These are phyloP conservation scores for Prunus persica DNA, from an alignment of 306 rosid genomes.

Conservation along the genomic window DNA sequence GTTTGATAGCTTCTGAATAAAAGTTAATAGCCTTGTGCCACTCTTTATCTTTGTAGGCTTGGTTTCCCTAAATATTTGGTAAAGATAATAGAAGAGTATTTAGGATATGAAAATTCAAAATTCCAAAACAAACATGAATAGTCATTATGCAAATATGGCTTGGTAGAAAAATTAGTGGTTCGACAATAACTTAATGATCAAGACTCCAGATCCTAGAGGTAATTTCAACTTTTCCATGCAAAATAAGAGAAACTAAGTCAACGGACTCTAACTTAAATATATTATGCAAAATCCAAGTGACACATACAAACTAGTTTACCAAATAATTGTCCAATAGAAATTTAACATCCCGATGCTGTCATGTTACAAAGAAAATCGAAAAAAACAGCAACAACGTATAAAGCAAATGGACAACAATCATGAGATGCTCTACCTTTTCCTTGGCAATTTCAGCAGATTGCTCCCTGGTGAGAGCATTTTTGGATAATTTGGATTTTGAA, in stretches of 20 bases:
- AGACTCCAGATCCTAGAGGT: neutral
- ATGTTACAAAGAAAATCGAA: neutral
- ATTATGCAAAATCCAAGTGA: neutral
- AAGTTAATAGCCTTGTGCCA: slow-evolving; percentile 88
- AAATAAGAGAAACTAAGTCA: neutral
- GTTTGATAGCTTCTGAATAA: slow-evolving; percentile 93
- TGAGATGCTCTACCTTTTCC: slow-evolving; percentile 62
- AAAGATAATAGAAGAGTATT: neutral
- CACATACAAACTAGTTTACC: neutral
- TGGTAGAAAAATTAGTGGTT: neutral
- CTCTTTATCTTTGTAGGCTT: slow-evolving; percentile 88
- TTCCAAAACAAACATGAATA: neutral
- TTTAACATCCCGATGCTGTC: neutral
- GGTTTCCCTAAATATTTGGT: slow-evolving; percentile 62
- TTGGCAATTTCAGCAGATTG: slow-evolving; percentile 86
- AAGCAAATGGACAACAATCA: neutral
- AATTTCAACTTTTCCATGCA: no score
- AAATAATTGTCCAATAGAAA: neutral
- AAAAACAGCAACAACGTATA: neutral
- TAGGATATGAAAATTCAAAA: neutral
- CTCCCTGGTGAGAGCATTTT: slow-evolving; percentile 61
- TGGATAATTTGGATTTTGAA: slow-evolving; percentile 58
- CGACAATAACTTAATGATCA: neutral
- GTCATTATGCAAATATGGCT: slow-evolving; percentile 10
- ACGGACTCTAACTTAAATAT: neutral